Percentiles rank a stretch among this genome's conserved stretches.
Conservation (phyloP, 1,284 basidiomycete genomes). For the Erythrobasidium hasegawianum region DNA sequence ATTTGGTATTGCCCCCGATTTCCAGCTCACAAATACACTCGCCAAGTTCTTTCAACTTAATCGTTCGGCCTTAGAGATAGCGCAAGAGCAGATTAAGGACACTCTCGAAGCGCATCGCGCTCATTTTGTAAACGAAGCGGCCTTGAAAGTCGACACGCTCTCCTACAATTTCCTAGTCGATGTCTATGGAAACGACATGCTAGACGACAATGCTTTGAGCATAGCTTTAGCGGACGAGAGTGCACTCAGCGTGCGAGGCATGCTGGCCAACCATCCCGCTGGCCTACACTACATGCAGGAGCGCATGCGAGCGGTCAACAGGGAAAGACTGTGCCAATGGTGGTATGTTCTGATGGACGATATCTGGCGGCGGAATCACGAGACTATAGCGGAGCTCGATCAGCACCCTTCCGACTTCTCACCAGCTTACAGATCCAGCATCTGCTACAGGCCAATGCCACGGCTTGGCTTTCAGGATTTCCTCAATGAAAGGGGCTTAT, state of each 20-base stretch:
- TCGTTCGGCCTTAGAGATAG: constrained; percentile 55
- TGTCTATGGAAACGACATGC: constrained; percentile 59
- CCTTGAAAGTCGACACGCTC: constrained; percentile 58
- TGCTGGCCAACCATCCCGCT: constrained; percentile 56
- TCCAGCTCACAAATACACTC: constrained; percentile 60
- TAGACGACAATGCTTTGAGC: constrained; percentile 54
- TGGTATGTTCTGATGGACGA: constrained; percentile 83
- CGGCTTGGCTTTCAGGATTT: constrained; percentile 64
- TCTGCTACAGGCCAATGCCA: constrained; percentile 71
- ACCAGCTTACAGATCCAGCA: constrained; percentile 66
- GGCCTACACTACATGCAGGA: constrained; percentile 60
- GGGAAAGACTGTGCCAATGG: constrained; percentile 61
- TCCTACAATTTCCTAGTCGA: constrained; percentile 65
- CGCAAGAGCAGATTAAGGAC: constrained; percentile 47
- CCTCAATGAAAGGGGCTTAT: constrained; percentile 61
- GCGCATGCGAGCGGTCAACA: constrained; percentile 58
- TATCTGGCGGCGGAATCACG: constrained; percentile 64
- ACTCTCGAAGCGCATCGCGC: constrained; percentile 58
- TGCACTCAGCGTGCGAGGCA: constrained; percentile 58
- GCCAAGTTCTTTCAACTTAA: constrained; percentile 67
- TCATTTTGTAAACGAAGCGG: constrained; percentile 56
- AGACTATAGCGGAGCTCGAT: constrained; percentile 55
- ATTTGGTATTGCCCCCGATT: constrained; percentile 67
- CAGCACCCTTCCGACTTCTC: constrained; percentile 62
- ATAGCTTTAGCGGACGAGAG: constrained; percentile 56